These are phyloP conservation scores for Dillenia turbinata DNA, from an alignment of 164 flowering plant species.

Conservation along the genomic window DNA sequence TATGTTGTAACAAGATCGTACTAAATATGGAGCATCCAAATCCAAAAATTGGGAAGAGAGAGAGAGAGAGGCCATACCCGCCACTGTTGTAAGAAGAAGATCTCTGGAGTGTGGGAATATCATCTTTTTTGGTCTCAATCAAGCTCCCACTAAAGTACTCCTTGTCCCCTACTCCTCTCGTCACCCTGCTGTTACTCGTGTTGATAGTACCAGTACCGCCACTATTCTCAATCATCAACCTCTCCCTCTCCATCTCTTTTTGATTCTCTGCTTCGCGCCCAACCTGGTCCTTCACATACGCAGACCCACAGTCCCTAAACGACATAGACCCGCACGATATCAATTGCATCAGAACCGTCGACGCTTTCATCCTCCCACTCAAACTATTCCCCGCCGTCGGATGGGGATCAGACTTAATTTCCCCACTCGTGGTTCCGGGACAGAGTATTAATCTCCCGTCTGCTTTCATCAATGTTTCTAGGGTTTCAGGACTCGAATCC, in stretches of 20 bases:
- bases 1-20: not conserved
- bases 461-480: conserved; percentile 71
- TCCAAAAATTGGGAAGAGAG: not conserved
- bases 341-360: conserved; percentile 80
- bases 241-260: conserved; percentile 12
- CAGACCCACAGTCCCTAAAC: conserved; percentile 63
- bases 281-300: conserved; percentile 38
- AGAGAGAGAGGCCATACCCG: conserved; percentile 28
- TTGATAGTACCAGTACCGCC: conserved; percentile 18
- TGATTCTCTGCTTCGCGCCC: conserved; percentile 39
- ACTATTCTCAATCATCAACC: conserved; percentile 16
- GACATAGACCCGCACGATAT: conserved; percentile 84
- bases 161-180: conserved; percentile 51
- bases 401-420: conserved; percentile 16
- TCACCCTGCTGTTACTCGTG: not conserved
- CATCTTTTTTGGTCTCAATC: conserved; percentile 64
- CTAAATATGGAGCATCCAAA: not conserved
- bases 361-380: conserved; percentile 50
- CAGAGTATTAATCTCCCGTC: conserved; percentile 39
- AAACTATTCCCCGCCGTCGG: conserved; percentile 33
- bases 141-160: conserved; percentile 96
- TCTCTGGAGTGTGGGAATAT: conserved; percentile 49
- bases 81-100: conserved; percentile 88
- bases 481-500: conserved; percentile 86
- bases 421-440: conserved; percentile 9